Evolutionary conservation across 352 stramenopile genomes (phyloP).

Genomic region (Phytophthora podocarpi): DNA sequence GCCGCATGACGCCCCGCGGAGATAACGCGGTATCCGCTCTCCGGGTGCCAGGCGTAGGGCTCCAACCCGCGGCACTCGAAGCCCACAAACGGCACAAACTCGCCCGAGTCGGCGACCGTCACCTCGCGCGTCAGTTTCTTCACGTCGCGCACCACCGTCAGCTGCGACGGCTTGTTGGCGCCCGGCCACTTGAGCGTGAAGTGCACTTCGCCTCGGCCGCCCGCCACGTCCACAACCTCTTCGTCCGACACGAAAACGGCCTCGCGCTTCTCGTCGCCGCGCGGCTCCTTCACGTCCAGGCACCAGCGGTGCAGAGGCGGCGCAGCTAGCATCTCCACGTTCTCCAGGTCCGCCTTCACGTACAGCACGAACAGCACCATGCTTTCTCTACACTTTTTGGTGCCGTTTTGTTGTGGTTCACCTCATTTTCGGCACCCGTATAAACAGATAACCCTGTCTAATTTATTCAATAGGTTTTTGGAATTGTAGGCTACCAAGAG

Average conservation of each 20-base stretch:
- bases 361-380: conserved; percentile 90
- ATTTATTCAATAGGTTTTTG: too few species aligned
- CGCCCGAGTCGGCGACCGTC: conserved; percentile 60
- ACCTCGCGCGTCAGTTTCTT: conserved; percentile 84
- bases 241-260: conserved; percentile 86
- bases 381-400: too few species aligned
- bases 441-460: too few species aligned
- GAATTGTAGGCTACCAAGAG: too few species aligned
- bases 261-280: conserved; percentile 74
- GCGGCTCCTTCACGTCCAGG: conserved; percentile 85
- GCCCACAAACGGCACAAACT: conserved; percentile 82
- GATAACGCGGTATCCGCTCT: conserved; percentile 76
- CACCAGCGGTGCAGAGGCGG: conserved; percentile 80
- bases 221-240: conserved; percentile 72
- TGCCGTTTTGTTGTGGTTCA: too few species aligned
- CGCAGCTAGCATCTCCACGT: conserved; percentile 75
- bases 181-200: conserved; percentile 89
- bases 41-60: conserved; percentile 79
- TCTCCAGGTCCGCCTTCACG: conserved; percentile 89
- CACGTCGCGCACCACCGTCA: conserved; percentile 85
- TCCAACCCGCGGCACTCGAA: conserved; percentile 89
- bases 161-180: conserved; percentile 76
- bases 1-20: conserved; percentile 59
- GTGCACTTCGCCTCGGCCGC: conserved; percentile 75
- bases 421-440: too few species aligned